phyloP scores from a whole-genome alignment of 768 basidiomycete genomes.

The Saitozyma podzolica region DNA sequence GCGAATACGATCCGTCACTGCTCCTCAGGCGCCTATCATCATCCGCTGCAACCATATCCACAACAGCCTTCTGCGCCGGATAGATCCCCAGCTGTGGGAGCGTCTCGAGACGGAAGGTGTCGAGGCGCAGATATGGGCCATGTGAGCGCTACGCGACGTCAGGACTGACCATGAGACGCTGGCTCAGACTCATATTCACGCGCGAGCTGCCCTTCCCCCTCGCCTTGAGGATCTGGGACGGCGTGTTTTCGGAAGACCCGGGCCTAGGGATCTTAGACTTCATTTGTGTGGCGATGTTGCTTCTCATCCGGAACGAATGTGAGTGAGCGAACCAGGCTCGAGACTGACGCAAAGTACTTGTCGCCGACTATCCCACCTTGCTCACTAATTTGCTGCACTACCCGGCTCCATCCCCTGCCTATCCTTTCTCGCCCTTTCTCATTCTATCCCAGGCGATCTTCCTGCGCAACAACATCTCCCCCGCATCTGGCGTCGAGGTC shows the following conservation, averaged over 20 bases:
- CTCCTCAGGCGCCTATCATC: slow-evolving; percentile 73
- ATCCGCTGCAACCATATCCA: slow-evolving; percentile 79
- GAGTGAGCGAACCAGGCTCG: slow-evolving; percentile 48
- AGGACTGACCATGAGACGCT: slow-evolving; percentile 63
- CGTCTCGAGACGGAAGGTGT: slow-evolving; percentile 75
- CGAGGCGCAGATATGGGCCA: slow-evolving; percentile 95
- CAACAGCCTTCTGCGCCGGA: slow-evolving; percentile 65
- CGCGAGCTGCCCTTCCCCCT: slow-evolving; percentile 81
- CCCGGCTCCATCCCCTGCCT: slow-evolving; percentile 59
- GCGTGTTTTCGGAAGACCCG: slow-evolving; percentile 83
- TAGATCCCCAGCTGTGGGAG: slow-evolving; percentile 77
- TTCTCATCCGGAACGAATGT: slow-evolving; percentile 88
- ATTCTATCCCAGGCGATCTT: slow-evolving; percentile 81
- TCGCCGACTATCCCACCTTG: slow-evolving; percentile 81
- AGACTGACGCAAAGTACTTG: slow-evolving; percentile 63
- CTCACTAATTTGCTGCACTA: slow-evolving; percentile 83
- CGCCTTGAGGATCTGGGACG: slow-evolving; percentile 92
- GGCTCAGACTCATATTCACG: slow-evolving; percentile 89
- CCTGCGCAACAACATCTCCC: slow-evolving; percentile 70
- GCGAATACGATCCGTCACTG: slow-evolving; percentile 57
- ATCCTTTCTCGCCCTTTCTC: slow-evolving; percentile 55
- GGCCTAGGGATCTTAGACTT: slow-evolving; percentile 75
- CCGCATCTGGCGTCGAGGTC: slow-evolving; percentile 73
- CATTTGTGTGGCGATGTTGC: slow-evolving; percentile 91
- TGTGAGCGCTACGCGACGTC: slow-evolving; percentile 61